Conservation (phyloP, 2,329 filamentous ascomycete genomes). For the Ilyonectria sp. region DNA sequence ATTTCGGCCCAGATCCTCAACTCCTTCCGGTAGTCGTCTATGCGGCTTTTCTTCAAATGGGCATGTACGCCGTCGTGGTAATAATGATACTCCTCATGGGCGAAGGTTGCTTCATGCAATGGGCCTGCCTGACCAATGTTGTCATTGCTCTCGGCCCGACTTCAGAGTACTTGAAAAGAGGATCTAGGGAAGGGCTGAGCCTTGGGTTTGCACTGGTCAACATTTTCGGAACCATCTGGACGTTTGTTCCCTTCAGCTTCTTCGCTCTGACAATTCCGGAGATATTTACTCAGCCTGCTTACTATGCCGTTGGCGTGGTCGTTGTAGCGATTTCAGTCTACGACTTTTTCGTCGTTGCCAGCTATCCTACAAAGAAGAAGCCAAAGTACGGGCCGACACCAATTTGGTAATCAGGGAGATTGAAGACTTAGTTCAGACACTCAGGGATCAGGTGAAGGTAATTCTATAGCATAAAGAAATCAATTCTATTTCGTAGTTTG, state of each 20-base stretch:
- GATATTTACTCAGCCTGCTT: neutral
- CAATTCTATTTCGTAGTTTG: too few species aligned
- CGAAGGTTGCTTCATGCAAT: constrained; percentile 17
- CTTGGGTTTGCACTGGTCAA: constrained; percentile 27
- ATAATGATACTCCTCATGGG: constrained; percentile 18
- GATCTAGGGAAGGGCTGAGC: constrained; percentile 11
- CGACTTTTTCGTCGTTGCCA: constrained; percentile 6
- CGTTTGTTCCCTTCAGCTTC: constrained; percentile 28
- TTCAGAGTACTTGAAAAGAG: constrained; percentile 16
- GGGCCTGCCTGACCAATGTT: constrained; percentile 24
- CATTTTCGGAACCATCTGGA: constrained; percentile 10
- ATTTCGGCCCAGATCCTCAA: neutral
- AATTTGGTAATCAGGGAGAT: neutral
- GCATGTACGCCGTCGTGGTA: constrained; percentile 10
- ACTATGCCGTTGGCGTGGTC: constrained; percentile 11
- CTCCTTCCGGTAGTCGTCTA: neutral
- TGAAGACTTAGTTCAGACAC: too few species aligned
- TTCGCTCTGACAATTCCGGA: constrained; percentile 7
- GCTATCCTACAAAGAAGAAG: constrained; percentile 2
- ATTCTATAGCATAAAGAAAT: too few species aligned
- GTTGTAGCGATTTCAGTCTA: neutral
- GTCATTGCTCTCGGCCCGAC: constrained; percentile 18
- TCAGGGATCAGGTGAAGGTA: too few species aligned
- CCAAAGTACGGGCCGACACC: neutral
- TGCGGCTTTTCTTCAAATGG: neutral